A percentile compares a stretch with the other conserved stretches of the same genome.
phyloP scores from a whole-genome alignment of 495 filamentous ascomycete genomes.

The Thermothielavioides terrestris region DNA sequence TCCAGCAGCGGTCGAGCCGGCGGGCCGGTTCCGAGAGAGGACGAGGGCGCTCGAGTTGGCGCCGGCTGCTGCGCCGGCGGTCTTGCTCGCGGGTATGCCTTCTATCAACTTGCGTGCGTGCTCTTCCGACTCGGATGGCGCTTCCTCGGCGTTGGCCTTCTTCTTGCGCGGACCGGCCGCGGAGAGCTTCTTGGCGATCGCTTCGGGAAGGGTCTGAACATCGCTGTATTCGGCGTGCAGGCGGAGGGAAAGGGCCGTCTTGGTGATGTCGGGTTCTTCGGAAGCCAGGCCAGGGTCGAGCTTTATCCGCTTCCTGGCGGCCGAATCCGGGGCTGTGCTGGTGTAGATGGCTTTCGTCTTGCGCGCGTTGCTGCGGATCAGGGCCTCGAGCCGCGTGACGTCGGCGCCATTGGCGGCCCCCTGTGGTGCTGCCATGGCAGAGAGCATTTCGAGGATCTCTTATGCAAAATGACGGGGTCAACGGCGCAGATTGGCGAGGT shows the following conservation, averaged over 20 bases:
- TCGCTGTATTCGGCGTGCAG: slow-evolving; percentile 66
- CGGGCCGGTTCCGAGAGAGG: slow-evolving; percentile 31
- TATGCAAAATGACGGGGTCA: neutral
- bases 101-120: slow-evolving; percentile 63
- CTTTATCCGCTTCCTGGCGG: slow-evolving; percentile 32
- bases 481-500: neutral
- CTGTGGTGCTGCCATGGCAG: slow-evolving; percentile 14
- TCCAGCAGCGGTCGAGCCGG: neutral
- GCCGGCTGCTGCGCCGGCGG: slow-evolving; percentile 26
- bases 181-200: slow-evolving; percentile 72
- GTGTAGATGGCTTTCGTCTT: slow-evolving; percentile 34
- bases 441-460: neutral
- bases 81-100: slow-evolving; percentile 44
- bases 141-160: slow-evolving; percentile 32
- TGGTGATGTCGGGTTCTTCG: slow-evolving; percentile 31
- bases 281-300: slow-evolving; percentile 29
- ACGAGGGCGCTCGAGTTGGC: slow-evolving; percentile 51
- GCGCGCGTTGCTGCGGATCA: slow-evolving; percentile 35
- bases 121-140: slow-evolving; percentile 40
- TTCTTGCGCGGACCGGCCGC: slow-evolving; percentile 44
- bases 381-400: slow-evolving; percentile 24
- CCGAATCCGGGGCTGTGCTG: slow-evolving; percentile 20
- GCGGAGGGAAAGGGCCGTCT: slow-evolving; percentile 36
- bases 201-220: slow-evolving; percentile 73
- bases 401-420: slow-evolving; percentile 20